These are phyloP conservation scores for Mercurialis annua DNA, from an alignment of 345 rosid genomes.

Conservation along the genomic window DNA sequence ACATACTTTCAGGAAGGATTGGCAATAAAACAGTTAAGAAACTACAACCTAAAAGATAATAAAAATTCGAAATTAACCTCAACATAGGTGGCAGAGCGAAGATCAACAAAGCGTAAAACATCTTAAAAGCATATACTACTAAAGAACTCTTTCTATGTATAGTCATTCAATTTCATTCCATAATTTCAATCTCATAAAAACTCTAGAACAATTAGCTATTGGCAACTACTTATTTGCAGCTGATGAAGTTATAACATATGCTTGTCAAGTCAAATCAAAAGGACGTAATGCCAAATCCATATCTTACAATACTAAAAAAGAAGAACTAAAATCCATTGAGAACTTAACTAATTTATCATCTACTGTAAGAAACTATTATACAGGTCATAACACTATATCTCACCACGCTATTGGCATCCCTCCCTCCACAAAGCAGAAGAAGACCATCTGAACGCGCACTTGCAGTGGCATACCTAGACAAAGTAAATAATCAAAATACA, in stretches of 20 bases:
- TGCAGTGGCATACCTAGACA: slow-evolving; percentile 96
- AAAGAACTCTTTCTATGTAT: too few relatives aligned
- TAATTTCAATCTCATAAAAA: slow-evolving; percentile 2
- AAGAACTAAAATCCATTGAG: not conserved
- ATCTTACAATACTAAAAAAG: not conserved
- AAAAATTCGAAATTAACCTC: not conserved
- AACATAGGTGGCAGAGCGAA: not conserved
- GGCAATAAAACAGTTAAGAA: not conserved
- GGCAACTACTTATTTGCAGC: not conserved
- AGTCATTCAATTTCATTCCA: too few relatives aligned
- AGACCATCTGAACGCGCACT: slow-evolving; percentile 99
- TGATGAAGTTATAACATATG: not conserved
- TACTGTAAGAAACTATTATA: slow-evolving; percentile 7
- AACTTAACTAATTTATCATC: not conserved
- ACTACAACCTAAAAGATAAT: not conserved
- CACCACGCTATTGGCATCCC: slow-evolving; percentile 96
- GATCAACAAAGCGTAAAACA: too few relatives aligned
- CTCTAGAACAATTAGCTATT: not conserved
- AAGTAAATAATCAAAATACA: slow-evolving; percentile 14
- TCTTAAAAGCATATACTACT: too few relatives aligned
- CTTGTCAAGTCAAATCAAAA: not conserved
- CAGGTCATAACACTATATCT: slow-evolving; percentile 24
- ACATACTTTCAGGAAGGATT: slow-evolving; percentile 10
- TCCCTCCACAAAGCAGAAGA: slow-evolving; percentile 98
- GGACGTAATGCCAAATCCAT: not conserved